phyloP scores from a whole-genome alignment of 140 eudicot genomes.

The Cichorium intybus region DNA sequence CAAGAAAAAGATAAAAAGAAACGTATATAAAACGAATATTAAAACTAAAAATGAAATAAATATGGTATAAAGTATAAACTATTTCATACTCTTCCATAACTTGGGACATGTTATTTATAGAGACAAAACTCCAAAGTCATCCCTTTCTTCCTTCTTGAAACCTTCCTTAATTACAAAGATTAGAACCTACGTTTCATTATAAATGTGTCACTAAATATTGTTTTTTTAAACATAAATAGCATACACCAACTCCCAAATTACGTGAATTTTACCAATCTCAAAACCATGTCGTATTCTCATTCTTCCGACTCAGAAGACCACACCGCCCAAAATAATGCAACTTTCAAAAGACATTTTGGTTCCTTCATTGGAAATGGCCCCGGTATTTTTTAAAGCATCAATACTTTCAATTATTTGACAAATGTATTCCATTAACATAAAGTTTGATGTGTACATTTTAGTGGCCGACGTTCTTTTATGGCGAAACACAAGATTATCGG shows the following conservation, averaged over 20 bases:
- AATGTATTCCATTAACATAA: neutral
- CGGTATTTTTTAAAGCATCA: slow-evolving; percentile 31
- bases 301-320: slow-evolving; percentile 59
- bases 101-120: slow-evolving; percentile 10
- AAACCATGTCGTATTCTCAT: slow-evolving; percentile 48
- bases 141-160: slow-evolving; percentile 48
- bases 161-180: slow-evolving; percentile 49
- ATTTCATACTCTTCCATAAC: neutral
- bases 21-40: neutral
- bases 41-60: neutral
- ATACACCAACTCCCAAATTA: neutral
- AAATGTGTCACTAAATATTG: slow-evolving; percentile 9
- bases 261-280: neutral
- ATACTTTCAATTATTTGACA: neutral
- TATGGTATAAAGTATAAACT: slow-evolving; percentile 13
- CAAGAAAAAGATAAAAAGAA: neutral
- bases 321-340: slow-evolving; percentile 4
- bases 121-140: slow-evolving; percentile 64
- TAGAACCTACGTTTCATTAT: slow-evolving; percentile 30
- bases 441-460: slow-evolving; percentile 27
- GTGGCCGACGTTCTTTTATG: slow-evolving; percentile 75
- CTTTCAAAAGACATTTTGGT: slow-evolving; percentile 49
- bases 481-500: slow-evolving; percentile 77
- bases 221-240: neutral
- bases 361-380: slow-evolving; percentile 64